Conservation (phyloP, 2,329 filamentous ascomycete species). For the Setomelanomma holmii region DNA sequence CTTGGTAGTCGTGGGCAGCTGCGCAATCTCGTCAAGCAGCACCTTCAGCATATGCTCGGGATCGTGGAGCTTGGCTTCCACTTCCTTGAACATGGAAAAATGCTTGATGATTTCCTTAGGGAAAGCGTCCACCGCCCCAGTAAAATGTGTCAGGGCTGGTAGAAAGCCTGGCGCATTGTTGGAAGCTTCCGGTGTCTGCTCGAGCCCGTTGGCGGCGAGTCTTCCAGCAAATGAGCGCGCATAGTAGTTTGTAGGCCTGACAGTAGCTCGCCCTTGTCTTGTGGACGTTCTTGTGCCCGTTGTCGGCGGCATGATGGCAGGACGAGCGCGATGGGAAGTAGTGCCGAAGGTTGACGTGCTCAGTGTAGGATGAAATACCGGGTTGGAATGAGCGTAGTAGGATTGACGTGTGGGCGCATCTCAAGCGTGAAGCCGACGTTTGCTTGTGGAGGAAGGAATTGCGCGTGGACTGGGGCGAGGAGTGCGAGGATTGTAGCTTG, state of each 20-base stretch:
- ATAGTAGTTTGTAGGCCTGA: conserved; percentile 60
- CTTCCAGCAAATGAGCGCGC: conserved; percentile 55
- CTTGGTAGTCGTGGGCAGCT: conserved; percentile 53
- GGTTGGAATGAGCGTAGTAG: conserved; percentile 22
- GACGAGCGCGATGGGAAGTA: conserved; percentile 21
- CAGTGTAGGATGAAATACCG: conserved; percentile 17
- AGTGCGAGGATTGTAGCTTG: conserved; percentile 18
- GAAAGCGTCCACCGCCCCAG: conserved; percentile 88
- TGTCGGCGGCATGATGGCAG: conserved; percentile 45
- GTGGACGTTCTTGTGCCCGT: conserved; percentile 50
- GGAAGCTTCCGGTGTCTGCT: conserved; percentile 47
- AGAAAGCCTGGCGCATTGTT: conserved; percentile 61
- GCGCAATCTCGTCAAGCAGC: conserved; percentile 70
- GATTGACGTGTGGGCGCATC: conserved; percentile 37
- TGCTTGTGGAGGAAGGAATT: conserved; percentile 30
- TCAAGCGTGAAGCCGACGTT: conserved; percentile 28
- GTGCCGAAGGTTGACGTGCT: conserved; percentile 29
- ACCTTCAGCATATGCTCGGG: conserved; percentile 83
- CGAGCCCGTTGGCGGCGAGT: conserved; percentile 43
- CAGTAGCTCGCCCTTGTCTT: conserved; percentile 55
- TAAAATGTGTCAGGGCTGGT: conserved; percentile 76
- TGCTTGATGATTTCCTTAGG: conserved; percentile 95
- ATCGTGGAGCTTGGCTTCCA: conserved; percentile 93
- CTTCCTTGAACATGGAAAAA: conserved; percentile 94
- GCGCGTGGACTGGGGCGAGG: conserved; percentile 19